Evolutionary conservation across 1,284 basidiomycete species (phyloP), one percentile per base, ranked within the genome.

Genomic region (Leccinum pachyderme): DNA sequence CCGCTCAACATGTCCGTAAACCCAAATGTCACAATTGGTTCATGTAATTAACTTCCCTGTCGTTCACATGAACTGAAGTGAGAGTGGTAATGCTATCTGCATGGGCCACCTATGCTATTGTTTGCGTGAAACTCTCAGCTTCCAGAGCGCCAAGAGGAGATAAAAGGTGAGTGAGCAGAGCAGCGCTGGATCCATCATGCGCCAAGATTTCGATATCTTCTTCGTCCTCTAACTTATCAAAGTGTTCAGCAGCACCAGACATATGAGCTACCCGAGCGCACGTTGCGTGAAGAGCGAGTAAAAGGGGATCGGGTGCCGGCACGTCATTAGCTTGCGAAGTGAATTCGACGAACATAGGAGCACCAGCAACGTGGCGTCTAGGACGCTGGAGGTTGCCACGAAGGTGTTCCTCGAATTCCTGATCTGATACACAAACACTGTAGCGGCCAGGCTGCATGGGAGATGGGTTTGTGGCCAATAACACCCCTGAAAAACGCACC

Each of bases 1-100:
- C 62, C 66, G 4, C 65, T 84, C 37, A 78, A 83, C 83, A 86
- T 54, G 76, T 81, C 54, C 5, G 77, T 70, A 13, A 8, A 11
- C 9, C 9, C 5, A 18, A 18, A 18, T 18, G 18, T 18, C 18
- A 18, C 18, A 18, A 18, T 18, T 18, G 18, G 18, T 18, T 18
- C 18, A 18, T 18, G 18, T 18, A 18, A 18, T 18, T 18, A 18
- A 18, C 18, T 18, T 18, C 18, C 18, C 18, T 18, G 18, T 18
- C 18, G 18, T 18, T 18, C 18, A 18, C 18, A 18, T 1, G 18
- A 28, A 7, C 27, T 28, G 27, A 28, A 28, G 27, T 28, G 27
- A 28, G 27, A 28, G 27, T 28, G 27, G 27, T 28, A 28, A 28
- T 28, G 7, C 3, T 28, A 28, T 31, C 31, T 32, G 31, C 31